Evolutionary conservation across 495 filamentous ascomycete species (phyloP).

Genomic region (Hypoxylon rickii): DNA sequence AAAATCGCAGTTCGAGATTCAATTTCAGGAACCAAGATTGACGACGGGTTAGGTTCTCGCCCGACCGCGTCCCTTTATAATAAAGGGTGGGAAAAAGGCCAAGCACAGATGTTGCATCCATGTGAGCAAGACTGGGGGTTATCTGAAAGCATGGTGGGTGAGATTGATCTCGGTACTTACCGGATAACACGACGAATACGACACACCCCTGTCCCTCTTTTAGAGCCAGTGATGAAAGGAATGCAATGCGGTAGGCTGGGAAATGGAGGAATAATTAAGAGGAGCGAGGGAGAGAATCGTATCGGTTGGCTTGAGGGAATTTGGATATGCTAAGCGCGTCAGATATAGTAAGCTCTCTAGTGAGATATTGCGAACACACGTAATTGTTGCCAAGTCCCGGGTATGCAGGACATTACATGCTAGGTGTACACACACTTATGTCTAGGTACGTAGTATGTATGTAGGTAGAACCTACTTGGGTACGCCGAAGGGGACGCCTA

Average conservation of each 20-base stretch:
- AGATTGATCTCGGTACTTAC: constrained; percentile 29
- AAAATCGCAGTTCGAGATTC: too few species aligned
- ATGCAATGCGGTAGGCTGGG: neutral
- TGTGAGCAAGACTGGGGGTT: too few species aligned
- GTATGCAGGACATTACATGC: constrained; percentile 20
- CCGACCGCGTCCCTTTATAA: too few species aligned
- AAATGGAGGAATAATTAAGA: constrained; percentile 19
- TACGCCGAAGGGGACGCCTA: constrained; percentile 1
- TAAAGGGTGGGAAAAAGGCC: too few species aligned
- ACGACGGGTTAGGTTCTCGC: too few species aligned
- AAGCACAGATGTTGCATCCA: too few species aligned
- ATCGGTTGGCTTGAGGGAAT: constrained; percentile 24
- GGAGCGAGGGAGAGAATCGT: constrained; percentile 6
- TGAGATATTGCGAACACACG: constrained; percentile 10
- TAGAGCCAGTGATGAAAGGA: too few species aligned
- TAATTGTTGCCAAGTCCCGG: constrained; percentile 22
- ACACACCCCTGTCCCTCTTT: neutral
- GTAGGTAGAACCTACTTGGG: neutral
- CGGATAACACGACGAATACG: neutral
- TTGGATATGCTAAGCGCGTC: constrained; percentile 27
- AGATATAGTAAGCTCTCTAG: constrained; percentile 34
- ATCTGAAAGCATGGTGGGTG: neutral
- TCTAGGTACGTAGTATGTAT: too few species aligned
- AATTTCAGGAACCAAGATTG: too few species aligned
- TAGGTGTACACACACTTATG: too few species aligned